Evolutionary conservation across 2,329 filamentous ascomycete species (phyloP).

Genomic region (Aspergillus texensis): DNA sequence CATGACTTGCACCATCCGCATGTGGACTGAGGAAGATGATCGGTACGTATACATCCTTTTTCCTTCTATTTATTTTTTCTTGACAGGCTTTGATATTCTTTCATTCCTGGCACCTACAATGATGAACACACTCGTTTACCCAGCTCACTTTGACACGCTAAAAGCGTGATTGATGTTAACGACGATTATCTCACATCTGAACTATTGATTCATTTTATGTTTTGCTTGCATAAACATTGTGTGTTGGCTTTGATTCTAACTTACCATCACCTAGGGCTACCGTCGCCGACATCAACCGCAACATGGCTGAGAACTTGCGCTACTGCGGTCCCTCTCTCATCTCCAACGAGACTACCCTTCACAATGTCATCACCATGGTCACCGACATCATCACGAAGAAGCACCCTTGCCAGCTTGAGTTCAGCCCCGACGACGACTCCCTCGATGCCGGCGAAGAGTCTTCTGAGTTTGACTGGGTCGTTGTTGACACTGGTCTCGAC

Average conservation of each 20-base stretch:
- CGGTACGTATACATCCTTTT: constrained; percentile 67
- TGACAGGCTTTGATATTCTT: constrained; percentile 10
- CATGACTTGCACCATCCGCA: constrained; percentile 76
- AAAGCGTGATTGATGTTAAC: constrained; percentile 85
- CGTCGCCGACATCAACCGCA: constrained; percentile 93
- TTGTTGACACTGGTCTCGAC: constrained; percentile 91
- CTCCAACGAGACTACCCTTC: constrained; percentile 69
- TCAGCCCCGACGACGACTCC: constrained; percentile 78
- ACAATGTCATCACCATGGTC: constrained; percentile 75
- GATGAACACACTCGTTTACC: constrained; percentile 92
- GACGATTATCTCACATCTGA: constrained; percentile 59
- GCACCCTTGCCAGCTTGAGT: constrained; percentile 90
- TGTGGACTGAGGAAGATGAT: constrained; percentile 90
- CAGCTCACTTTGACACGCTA: constrained; percentile 98
- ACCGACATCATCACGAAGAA: constrained; percentile 81
- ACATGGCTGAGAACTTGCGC: constrained; percentile 86
- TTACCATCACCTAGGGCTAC: constrained; percentile 63
- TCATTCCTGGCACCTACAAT: constrained; percentile 42
- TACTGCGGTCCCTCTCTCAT: constrained; percentile 86
- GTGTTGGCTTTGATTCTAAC: constrained; percentile 46
- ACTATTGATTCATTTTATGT: constrained; percentile 32
- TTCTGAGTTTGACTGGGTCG: constrained; percentile 96
- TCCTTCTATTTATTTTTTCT: constrained; percentile 17
- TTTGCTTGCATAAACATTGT: constrained; percentile 20
- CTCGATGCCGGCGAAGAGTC: constrained; percentile 73